Conservation (phyloP, 768 basidiomycete species). For the Russula earlei region DNA sequence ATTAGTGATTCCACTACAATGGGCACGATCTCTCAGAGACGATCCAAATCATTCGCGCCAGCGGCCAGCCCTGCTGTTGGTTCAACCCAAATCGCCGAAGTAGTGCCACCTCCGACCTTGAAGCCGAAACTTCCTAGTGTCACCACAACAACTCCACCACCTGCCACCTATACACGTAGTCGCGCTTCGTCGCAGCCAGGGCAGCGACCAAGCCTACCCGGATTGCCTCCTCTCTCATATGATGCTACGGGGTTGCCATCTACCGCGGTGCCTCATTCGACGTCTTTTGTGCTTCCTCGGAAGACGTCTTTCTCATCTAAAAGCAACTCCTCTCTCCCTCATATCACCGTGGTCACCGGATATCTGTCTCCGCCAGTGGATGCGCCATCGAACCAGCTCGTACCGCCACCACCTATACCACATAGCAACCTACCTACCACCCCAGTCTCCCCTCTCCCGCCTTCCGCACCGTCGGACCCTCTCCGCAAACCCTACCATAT, state of each 20-base stretch:
- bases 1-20: constrained; percentile 52
- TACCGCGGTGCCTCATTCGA: constrained; percentile 28
- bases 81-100: constrained; percentile 9
- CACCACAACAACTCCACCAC: background rate
- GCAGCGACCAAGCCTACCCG: constrained; percentile 45
- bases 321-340: constrained; percentile 41
- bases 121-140: constrained; percentile 31
- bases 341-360: constrained; percentile 43
- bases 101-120: constrained; percentile 24
- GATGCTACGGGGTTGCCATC: constrained; percentile 42
- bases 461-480: constrained; percentile 58
- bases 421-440: constrained; percentile 56
- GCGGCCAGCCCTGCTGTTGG: constrained; percentile 27
- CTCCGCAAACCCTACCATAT: constrained; percentile 83
- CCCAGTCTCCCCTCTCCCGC: constrained; percentile 71
- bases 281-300: constrained; percentile 34
- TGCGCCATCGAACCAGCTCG: constrained; percentile 26
- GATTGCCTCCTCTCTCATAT: constrained; percentile 39
- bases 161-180: constrained; percentile 31
- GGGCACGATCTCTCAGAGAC: constrained; percentile 61
- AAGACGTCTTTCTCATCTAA: constrained; percentile 53
- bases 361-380: constrained; percentile 34
- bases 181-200: constrained; percentile 75
- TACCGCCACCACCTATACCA: constrained; percentile 41
- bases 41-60: constrained; percentile 56